Evolutionary conservation across 2,329 filamentous ascomycete species (phyloP).

Genomic region (Colletotrichum eremochloae): DNA sequence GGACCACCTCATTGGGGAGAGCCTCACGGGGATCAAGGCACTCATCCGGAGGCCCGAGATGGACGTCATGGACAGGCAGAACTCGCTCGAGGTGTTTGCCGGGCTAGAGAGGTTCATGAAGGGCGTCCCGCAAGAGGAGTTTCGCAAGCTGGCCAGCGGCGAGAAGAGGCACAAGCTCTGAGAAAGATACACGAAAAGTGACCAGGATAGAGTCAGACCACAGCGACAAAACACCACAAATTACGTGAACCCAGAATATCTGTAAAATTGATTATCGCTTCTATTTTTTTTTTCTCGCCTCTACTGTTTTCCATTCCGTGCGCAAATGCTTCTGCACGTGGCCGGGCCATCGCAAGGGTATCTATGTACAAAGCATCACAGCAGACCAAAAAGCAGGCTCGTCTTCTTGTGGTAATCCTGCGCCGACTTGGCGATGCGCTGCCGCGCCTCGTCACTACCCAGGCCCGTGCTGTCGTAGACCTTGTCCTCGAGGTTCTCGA

Average conservation of each 20-base stretch:
- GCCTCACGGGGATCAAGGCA: constrained; percentile 86
- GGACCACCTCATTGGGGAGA: constrained; percentile 82
- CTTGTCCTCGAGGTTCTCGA: constrained; percentile 61
- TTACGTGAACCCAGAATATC: not conserved
- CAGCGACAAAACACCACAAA: not conserved
- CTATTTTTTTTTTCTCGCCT: not conserved
- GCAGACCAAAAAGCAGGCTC: constrained; percentile 82
- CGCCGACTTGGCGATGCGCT: constrained; percentile 72
- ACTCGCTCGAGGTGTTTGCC: constrained; percentile 86
- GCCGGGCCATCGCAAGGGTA: constrained; percentile 7
- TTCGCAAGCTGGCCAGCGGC: constrained; percentile 84
- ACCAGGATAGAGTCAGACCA: not conserved
- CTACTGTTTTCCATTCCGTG: not conserved
- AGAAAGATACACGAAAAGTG: not conserved
- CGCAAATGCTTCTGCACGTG: not conserved
- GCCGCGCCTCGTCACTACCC: constrained; percentile 59
- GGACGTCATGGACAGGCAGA: constrained; percentile 81
- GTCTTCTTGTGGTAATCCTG: constrained; percentile 88
- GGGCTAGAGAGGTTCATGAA: constrained; percentile 84
- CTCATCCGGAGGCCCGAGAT: constrained; percentile 81
- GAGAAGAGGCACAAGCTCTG: constrained; percentile 96
- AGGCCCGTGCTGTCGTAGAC: constrained; percentile 62
- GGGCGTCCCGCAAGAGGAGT: constrained; percentile 90
- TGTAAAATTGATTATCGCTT: not conserved
- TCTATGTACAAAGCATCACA: constrained; percentile 59